Percentiles rank a stretch among this genome's conserved stretches.
Evolutionary conservation across 1,284 basidiomycete genomes (phyloP).

Genomic region (Cryptococcus sp.): DNA sequence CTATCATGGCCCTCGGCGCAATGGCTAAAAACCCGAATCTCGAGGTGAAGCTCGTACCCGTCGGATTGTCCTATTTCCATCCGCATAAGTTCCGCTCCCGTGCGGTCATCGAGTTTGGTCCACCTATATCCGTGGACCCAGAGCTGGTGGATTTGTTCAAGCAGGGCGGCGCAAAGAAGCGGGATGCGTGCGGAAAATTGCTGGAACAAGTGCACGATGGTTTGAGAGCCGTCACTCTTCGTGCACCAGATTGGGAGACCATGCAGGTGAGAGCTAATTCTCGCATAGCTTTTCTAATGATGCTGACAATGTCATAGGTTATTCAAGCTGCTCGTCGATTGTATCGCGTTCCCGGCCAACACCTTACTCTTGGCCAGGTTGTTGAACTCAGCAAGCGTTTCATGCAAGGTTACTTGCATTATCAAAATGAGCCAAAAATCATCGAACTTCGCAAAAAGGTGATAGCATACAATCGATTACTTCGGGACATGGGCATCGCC

Average conservation of each 20-base stretch:
- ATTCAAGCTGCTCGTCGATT: conserved; percentile 94
- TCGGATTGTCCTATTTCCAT: conserved; percentile 94
- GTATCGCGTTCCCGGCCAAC: conserved; percentile 93
- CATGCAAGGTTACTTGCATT: conserved; percentile 88
- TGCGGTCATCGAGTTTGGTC: conserved; percentile 95
- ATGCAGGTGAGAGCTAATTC: conserved; percentile 70
- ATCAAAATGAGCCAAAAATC: conserved; percentile 90
- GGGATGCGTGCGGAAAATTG: conserved; percentile 86
- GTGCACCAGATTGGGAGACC: conserved; percentile 97
- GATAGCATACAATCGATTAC: conserved; percentile 87
- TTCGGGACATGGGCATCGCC: conserved; percentile 90
- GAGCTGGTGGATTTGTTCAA: conserved; percentile 89
- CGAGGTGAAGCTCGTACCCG: conserved; percentile 89
- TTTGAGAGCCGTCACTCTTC: conserved; percentile 94
- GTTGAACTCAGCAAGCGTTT: conserved; percentile 96
- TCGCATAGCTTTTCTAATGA: not conserved
- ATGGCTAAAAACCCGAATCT: conserved; percentile 88
- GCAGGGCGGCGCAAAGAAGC: conserved; percentile 82
- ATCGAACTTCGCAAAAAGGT: conserved; percentile 80
- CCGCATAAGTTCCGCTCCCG: conserved; percentile 91
- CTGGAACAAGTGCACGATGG: conserved; percentile 92
- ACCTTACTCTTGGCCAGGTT: conserved; percentile 91
- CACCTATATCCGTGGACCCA: conserved; percentile 81
- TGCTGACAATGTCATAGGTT: conserved; percentile 58
- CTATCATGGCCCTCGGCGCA: conserved; percentile 95